phyloP scores from a whole-genome alignment of 371 early-diverging fungal genomes.

The Circinella umbellata region DNA sequence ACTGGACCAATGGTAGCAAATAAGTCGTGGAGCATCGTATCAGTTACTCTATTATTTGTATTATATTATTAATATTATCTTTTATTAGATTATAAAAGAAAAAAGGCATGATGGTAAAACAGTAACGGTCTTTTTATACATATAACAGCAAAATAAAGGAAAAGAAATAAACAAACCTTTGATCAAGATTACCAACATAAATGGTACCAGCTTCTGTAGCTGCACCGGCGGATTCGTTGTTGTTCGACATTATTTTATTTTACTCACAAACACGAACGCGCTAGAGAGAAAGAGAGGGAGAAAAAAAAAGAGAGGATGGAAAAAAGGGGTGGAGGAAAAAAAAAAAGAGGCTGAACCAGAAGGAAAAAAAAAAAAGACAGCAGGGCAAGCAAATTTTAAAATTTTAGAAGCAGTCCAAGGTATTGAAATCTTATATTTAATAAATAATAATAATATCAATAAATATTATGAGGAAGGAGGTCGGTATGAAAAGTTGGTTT shows the following conservation, averaged over 20 bases:
- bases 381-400: no score
- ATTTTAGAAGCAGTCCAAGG: no score
- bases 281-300: background rate
- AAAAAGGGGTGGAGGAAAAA: no score
- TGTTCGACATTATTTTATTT: constrained; percentile 1
- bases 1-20: constrained; percentile 77
- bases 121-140: background rate
- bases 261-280: background rate
- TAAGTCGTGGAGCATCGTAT: constrained; percentile 75
- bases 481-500: no score
- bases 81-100: background rate
- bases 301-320: no score
- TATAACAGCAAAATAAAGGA: background rate
- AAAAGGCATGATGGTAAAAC: no score
- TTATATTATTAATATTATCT: constrained; percentile 12
- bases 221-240: background rate
- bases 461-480: no score
- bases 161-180: constrained; percentile 41
- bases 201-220: constrained; percentile 33
- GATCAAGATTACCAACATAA: constrained; percentile 91
- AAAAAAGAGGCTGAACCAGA: no score
- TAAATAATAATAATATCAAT: no score
- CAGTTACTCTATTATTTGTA: constrained; percentile 79
- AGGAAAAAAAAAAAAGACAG: no score
- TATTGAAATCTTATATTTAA: no score